These are phyloP conservation scores for Fusarium sp. DNA, from an alignment of 2,329 filamentous ascomycete species.

Conservation along the genomic window DNA sequence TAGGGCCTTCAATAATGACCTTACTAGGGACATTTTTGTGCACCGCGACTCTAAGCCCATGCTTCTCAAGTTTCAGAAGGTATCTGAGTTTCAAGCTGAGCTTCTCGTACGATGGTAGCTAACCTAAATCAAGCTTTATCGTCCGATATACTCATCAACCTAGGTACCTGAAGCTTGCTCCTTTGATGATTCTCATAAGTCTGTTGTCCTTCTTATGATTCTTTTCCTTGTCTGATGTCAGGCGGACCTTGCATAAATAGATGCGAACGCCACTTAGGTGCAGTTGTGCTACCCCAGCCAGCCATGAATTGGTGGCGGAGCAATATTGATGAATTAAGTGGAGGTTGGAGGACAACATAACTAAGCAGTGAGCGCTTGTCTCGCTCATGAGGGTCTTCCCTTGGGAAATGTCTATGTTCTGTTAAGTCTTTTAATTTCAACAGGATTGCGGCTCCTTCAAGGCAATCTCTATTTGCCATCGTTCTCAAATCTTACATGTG, in stretches of 20 bases:
- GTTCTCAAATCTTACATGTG: conserved; percentile 22
- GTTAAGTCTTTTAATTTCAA: not conserved
- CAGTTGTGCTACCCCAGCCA: conserved; percentile 24
- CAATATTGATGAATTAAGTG: not conserved
- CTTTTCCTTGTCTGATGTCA: not conserved
- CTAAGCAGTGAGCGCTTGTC: not conserved
- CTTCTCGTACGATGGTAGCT: not conserved
- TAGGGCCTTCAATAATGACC: conserved; percentile 4
- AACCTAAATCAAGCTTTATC: not conserved
- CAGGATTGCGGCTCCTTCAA: not conserved
- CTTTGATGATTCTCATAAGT: not conserved
- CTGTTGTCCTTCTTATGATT: not conserved
- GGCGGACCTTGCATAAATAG: conserved; percentile 25
- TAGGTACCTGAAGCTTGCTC: no score
- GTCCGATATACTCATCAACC: not conserved
- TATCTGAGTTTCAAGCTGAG: not conserved
- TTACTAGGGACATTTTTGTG: conserved; percentile 5
- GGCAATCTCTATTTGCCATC: not conserved
- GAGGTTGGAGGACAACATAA: not conserved
- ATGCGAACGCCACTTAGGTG: conserved; percentile 23
- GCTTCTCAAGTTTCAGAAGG: conserved; percentile 2
- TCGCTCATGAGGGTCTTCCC: not conserved
- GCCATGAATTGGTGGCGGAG: conserved; percentile 5
- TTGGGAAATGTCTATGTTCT: not conserved
- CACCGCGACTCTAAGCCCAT: not conserved